These are phyloP conservation scores for Marasmius tenuissimus DNA, from an alignment of 1,284 basidiomycete genomes.

Conservation along the genomic window DNA sequence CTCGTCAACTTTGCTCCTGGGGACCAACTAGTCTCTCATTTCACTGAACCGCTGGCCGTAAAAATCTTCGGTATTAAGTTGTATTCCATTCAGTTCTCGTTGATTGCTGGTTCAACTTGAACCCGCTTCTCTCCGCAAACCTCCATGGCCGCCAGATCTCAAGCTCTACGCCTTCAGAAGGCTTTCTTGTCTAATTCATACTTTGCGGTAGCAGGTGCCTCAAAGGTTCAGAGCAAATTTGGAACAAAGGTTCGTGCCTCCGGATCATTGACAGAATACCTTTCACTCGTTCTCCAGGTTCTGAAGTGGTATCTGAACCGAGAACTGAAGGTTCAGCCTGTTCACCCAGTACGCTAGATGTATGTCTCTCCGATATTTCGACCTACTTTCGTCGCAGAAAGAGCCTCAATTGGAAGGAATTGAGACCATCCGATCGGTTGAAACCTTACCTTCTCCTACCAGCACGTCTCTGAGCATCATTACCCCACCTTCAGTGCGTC, in stretches of 20 bases:
- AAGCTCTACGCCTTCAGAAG: slow-evolving; percentile 32
- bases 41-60: too few relatives aligned
- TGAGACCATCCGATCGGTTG: slow-evolving; percentile 49
- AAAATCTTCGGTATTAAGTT: too few relatives aligned
- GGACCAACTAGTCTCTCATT: too few relatives aligned
- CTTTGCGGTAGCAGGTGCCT: slow-evolving; percentile 79
- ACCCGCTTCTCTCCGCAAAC: neutral
- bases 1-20: too few relatives aligned
- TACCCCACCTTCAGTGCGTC: slow-evolving; percentile 64
- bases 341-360: slow-evolving; percentile 55
- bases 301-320: slow-evolving; percentile 74
- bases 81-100: too few relatives aligned
- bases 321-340: slow-evolving; percentile 61
- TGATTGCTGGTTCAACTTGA: too few relatives aligned
- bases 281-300: slow-evolving; percentile 41
- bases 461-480: slow-evolving; percentile 79
- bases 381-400: slow-evolving; percentile 40
- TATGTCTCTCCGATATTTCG: neutral
- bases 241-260: slow-evolving; percentile 59
- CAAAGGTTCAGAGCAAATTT: slow-evolving; percentile 71
- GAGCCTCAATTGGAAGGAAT: slow-evolving; percentile 65
- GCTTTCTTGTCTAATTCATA: slow-evolving; percentile 60
- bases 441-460: slow-evolving; percentile 57
- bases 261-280: slow-evolving; percentile 14
- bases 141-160: neutral